A percentile compares a stretch with the other conserved stretches of the same genome.
Evolutionary conservation across 208 protist genomes (phyloP).

Genomic region (Trypanosoma congolense): DNA sequence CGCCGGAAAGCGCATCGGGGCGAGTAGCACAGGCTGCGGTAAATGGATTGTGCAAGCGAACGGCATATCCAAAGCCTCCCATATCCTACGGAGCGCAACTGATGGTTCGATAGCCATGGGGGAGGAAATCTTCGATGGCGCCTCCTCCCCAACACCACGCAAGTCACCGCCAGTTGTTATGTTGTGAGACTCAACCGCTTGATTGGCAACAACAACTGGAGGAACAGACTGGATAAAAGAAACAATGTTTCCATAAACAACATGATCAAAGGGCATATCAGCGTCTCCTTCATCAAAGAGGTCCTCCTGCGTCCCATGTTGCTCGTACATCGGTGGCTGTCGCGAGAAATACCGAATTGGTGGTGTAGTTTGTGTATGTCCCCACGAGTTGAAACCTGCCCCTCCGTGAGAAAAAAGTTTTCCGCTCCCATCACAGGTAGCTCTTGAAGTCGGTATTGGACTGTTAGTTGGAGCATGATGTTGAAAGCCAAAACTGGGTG

Average conservation of each 20-base stretch:
- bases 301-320: conserved; percentile 48
- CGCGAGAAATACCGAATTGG: background rate
- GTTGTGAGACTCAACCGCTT: conserved; percentile 31
- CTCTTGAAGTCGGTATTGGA: background rate
- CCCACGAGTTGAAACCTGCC: background rate
- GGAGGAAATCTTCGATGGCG: background rate
- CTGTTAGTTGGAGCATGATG: background rate
- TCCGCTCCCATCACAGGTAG: background rate
- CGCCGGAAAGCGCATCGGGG: conserved; percentile 55
- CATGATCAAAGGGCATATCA: conserved; percentile 39
- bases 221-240: conserved; percentile 64
- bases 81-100: conserved; percentile 52
- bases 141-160: background rate
- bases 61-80: conserved; percentile 69
- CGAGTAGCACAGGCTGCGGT: conserved; percentile 40
- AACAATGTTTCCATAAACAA: conserved; percentile 65
- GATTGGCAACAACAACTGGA: conserved; percentile 43
- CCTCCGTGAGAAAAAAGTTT: background rate
- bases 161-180: conserved; percentile 21
- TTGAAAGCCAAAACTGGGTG: background rate
- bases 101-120: conserved; percentile 41
- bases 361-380: background rate
- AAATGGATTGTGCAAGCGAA: conserved; percentile 74
- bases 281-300: conserved; percentile 61
- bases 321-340: conserved; percentile 48